Evolutionary conservation across 2,329 filamentous ascomycete genomes (phyloP).

Genomic region (Aureobasidium subglaciale): DNA sequence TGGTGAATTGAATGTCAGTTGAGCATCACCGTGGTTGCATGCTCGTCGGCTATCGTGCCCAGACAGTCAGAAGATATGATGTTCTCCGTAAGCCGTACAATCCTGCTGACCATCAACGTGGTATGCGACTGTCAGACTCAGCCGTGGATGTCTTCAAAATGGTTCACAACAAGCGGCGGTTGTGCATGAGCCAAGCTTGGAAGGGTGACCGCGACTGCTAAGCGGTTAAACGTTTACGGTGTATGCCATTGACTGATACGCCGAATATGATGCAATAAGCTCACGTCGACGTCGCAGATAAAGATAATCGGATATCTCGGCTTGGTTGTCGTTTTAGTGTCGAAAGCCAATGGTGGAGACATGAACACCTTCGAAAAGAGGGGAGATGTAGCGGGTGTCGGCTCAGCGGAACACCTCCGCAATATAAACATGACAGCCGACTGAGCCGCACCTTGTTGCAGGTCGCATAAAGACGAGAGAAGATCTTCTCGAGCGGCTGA

Average conservation of each 20-base stretch:
- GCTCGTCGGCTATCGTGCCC: too few species aligned
- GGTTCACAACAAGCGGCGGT: too few species aligned
- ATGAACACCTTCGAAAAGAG: neutral
- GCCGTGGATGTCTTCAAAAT: too few species aligned
- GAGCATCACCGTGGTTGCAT: neutral
- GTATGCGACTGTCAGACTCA: neutral
- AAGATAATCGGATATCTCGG: neutral
- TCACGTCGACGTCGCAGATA: neutral
- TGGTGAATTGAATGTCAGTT: neutral
- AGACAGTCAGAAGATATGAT: neutral
- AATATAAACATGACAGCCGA: neutral
- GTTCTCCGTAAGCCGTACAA: neutral
- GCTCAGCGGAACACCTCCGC: neutral
- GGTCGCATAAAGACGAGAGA: neutral
- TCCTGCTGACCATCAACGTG: neutral
- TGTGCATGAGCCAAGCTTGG: too few species aligned
- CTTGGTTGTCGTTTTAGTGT: neutral
- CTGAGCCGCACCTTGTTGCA: neutral
- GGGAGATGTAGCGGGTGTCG: neutral
- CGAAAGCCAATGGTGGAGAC: neutral
- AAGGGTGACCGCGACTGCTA: neutral
- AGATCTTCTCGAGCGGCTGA: neutral
- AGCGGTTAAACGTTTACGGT: neutral
- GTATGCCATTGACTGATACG: neutral
- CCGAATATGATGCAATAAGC: neutral